These are phyloP conservation scores for Pythium insidiosum DNA, from an alignment of 352 stramenopile species.

Conservation along the genomic window DNA sequence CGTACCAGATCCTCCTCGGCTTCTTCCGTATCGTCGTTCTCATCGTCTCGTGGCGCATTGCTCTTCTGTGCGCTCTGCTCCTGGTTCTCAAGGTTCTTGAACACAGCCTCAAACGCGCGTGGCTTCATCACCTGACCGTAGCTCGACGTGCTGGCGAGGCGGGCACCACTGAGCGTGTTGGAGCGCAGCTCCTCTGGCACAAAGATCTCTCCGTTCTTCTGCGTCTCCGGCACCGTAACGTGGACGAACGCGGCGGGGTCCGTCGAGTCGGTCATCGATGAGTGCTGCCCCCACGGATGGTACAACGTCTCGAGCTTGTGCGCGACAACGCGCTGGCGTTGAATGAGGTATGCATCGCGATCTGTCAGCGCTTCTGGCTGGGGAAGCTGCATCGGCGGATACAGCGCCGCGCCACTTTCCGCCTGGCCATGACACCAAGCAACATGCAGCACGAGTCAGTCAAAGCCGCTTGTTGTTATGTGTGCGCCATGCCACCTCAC, in stretches of 20 bases:
- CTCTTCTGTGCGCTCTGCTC: conserved; percentile 48
- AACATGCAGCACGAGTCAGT: no score
- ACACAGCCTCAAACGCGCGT: conserved; percentile 56
- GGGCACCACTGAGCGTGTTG: conserved; percentile 43
- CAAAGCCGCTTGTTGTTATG: no score
- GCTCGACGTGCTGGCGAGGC: conserved; percentile 10
- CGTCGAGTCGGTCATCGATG: conserved; percentile 12
- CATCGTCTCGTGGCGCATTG: conserved; percentile 33
- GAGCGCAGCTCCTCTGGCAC: conserved; percentile 52
- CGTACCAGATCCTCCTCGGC: conserved; percentile 46
- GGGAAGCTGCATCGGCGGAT: conserved; percentile 50
- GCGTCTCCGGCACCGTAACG: conserved; percentile 45
- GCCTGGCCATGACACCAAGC: conserved; percentile 15
- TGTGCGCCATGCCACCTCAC: no score
- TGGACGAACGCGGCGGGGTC: conserved; percentile 48
- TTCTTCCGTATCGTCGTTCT: conserved; percentile 56
- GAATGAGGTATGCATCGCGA: conserved; percentile 56
- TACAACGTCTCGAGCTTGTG: conserved; percentile 70
- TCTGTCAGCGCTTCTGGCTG: conserved; percentile 49
- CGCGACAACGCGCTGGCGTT: conserved; percentile 51
- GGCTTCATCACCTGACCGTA: conserved; percentile 50
- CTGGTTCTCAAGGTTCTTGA: conserved; percentile 61
- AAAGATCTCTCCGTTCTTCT: conserved; percentile 50
- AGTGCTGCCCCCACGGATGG: conserved; percentile 43
- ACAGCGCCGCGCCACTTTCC: conserved; percentile 37